Evolutionary conservation across 1,139 yeast genomes (phyloP), one percentile per base, ranked within the genome.

Genomic region (Pichia terricola): DNA sequence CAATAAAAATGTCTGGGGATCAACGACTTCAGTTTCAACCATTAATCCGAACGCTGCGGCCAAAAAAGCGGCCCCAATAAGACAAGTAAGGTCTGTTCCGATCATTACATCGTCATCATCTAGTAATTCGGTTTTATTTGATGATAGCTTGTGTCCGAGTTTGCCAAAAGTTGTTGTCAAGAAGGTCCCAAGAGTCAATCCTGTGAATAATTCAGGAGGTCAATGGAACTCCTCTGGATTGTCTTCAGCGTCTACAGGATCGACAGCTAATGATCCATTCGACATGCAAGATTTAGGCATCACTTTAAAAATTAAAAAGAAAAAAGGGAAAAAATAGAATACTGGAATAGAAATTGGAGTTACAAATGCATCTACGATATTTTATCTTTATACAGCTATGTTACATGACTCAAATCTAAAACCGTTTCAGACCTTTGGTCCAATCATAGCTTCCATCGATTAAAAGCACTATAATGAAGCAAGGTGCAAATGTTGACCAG

Each of bases 381-480:
- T 16, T 16, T 16, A 16, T 16, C 22, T 16, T 16, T 16, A 16
- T 16, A 16, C 22, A 16, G 22, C 22, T 16, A 16, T 16, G 22
- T 16, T 16, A 16, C 22, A 16, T 16, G 22, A 16, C 22, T 16
- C 22, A 16, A 16, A 16, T 16, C 22, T 16, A 30, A 30, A 8
- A 8, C 33, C 8, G 11, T 8, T 30, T 30, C 26, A 49, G 39
- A 2, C 79, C 80, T 1, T 58, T 54, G 0, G 70, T 52, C 81
- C 81, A 77, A 39, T 62, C 63, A 52, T 75, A 79, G 3, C 77
- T 63, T 0, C 87, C 87, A 35, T 77, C 56, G 1, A 73, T 66
- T 27, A 79, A 45, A 7, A 79, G 54, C 44, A 74, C 59, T 1
- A 70, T 37, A 3, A 59, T 44, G 51, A 70, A 79, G 16, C 76